These are phyloP conservation scores for Acorus gramineus DNA, from an alignment of 106 monocot species.

Conservation along the genomic window DNA sequence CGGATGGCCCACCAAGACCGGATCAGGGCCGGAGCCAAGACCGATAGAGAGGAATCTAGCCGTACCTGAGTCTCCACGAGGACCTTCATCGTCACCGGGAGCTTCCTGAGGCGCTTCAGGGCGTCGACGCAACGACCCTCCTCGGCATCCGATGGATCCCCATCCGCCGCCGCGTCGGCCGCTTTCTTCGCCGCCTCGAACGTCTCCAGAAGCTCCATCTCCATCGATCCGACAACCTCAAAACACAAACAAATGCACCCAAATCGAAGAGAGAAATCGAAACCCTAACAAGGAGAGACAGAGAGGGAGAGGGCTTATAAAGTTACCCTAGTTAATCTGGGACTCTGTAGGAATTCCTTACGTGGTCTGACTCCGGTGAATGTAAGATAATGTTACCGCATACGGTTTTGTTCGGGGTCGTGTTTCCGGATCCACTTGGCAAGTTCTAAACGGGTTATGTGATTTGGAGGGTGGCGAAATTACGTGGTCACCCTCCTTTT, in stretches of 20 bases:
- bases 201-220: conserved; percentile 38
- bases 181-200: conserved; percentile 49
- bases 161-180: conserved; percentile 26
- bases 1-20: no score
- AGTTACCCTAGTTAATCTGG: no score
- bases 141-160: conserved; percentile 15
- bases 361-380: no score
- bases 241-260: neutral
- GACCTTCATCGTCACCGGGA: conserved; percentile 32
- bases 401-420: no score
- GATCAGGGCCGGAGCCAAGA: neutral
- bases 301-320: no score
- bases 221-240: conserved; percentile 11
- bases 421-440: no score
- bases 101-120: conserved; percentile 21
- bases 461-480: no score
- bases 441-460: no score
- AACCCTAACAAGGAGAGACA: no score
- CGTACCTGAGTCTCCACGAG: conserved; percentile 48
- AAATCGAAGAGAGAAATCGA: neutral
- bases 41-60: neutral
- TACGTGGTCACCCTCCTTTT: no score
- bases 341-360: no score
- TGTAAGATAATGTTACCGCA: no score
- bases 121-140: conserved; percentile 46